Evolutionary conservation across 2,329 filamentous ascomycete genomes (phyloP).

Genomic region (Coniochaeta sp.): DNA sequence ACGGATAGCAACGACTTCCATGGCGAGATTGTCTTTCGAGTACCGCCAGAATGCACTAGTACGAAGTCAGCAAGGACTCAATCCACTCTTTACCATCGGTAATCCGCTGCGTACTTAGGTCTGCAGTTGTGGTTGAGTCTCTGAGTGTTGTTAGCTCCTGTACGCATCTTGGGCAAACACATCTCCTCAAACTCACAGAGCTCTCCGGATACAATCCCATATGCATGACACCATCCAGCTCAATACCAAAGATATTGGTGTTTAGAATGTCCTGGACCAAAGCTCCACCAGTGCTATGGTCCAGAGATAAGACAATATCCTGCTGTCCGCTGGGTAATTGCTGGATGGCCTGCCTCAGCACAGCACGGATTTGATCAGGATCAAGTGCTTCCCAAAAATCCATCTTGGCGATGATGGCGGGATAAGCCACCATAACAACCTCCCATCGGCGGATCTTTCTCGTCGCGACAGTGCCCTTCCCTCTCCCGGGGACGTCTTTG

Average conservation of each 20-base stretch:
- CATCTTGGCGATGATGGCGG: conserved; percentile 13
- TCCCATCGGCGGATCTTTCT: conserved; percentile 10
- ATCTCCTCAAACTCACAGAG: conserved; percentile 10
- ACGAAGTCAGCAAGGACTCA: background rate
- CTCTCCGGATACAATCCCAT: conserved; percentile 14
- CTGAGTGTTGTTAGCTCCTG: conserved; percentile 4
- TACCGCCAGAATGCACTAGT: conserved; percentile 14
- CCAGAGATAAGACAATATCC: conserved; percentile 10
- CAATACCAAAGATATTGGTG: conserved; percentile 19
- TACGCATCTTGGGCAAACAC: background rate
- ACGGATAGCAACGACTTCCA: conserved; percentile 14
- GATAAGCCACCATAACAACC: conserved; percentile 13
- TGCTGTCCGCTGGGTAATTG: conserved; percentile 11
- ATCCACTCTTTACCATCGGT: no score
- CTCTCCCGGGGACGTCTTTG: conserved; percentile 12
- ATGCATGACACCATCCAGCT: conserved; percentile 16
- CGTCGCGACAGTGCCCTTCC: conserved; percentile 14
- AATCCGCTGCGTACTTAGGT: conserved; percentile 11
- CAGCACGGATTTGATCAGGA: conserved; percentile 5
- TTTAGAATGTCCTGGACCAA: conserved; percentile 14
- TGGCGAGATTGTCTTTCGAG: conserved; percentile 9
- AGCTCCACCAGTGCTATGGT: conserved; percentile 9
- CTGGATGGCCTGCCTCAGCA: conserved; percentile 11
- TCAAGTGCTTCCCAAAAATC: conserved; percentile 12
- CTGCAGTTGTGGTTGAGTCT: conserved; percentile 17